These are phyloP conservation scores for Aspergillus ochraceoroseus DNA, from an alignment of 2,329 filamentous ascomycete species.

Conservation along the genomic window DNA sequence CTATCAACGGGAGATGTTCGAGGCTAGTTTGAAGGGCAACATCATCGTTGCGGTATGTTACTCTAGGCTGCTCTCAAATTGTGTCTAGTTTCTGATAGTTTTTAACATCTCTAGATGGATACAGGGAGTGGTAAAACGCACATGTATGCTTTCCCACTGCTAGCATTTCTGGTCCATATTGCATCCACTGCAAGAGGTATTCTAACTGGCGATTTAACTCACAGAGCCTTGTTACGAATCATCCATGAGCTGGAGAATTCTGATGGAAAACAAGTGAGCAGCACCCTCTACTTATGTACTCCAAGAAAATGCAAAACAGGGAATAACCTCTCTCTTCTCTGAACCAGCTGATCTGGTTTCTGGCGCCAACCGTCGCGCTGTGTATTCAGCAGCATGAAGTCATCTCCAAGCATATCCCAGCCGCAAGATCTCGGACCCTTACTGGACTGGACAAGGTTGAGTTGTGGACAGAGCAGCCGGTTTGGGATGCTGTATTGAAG, in stretches of 20 bases:
- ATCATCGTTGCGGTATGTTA: slow-evolving; percentile 62
- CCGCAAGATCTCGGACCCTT: slow-evolving; percentile 56
- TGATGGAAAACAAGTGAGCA: slow-evolving; percentile 52
- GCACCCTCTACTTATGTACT: neutral
- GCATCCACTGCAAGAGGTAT: neutral
- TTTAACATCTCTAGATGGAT: slow-evolving; percentile 57
- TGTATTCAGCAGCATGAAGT: slow-evolving; percentile 62
- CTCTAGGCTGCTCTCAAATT: neutral
- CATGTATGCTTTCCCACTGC: slow-evolving; percentile 51
- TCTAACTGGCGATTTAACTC: slow-evolving; percentile 1
- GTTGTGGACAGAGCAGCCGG: slow-evolving; percentile 61
- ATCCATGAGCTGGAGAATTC: slow-evolving; percentile 57
- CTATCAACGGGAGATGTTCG: slow-evolving; percentile 73
- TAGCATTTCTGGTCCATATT: neutral
- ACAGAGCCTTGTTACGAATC: slow-evolving; percentile 64
- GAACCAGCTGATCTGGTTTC: slow-evolving; percentile 60
- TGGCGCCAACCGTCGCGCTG: slow-evolving; percentile 64
- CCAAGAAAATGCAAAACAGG: neutral
- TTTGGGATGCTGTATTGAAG: slow-evolving; percentile 63
- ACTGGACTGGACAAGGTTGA: slow-evolving; percentile 66
- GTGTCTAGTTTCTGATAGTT: neutral
- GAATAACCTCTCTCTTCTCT: neutral
- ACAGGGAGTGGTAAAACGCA: slow-evolving; percentile 76
- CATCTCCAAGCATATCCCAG: slow-evolving; percentile 56
- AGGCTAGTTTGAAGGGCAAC: slow-evolving; percentile 63